Percentiles rank a stretch among this genome's conserved stretches.
phyloP scores from a whole-genome alignment of 352 stramenopile genomes.

The Blastocystis hominis region DNA sequence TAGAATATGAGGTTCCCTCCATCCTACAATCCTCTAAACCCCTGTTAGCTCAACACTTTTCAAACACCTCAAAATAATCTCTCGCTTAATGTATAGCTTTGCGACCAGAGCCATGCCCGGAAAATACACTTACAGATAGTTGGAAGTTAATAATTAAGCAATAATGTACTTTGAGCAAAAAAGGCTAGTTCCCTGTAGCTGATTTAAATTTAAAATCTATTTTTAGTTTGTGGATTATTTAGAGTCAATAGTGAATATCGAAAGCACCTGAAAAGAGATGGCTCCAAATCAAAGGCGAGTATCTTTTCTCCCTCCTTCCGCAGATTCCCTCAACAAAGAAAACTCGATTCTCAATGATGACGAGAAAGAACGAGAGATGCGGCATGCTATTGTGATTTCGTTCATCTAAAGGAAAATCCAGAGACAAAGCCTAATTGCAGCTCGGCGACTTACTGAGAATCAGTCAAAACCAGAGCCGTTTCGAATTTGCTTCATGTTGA shows the following conservation, averaged over 20 bases:
- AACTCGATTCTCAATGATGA: slow-evolving; percentile 50
- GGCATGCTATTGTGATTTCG: slow-evolving; percentile 5
- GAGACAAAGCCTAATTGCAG: not conserved
- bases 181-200: too few species aligned
- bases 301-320: not conserved
- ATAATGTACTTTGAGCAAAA: too few species aligned
- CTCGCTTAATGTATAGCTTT: too few species aligned
- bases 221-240: too few species aligned
- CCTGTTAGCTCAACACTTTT: not conserved
- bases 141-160: too few species aligned
- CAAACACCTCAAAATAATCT: not conserved
- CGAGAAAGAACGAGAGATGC: not conserved
- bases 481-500: not conserved
- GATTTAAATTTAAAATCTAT: too few species aligned
- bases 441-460: not conserved
- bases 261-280: not conserved
- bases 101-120: too few species aligned
- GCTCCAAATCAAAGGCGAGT: not conserved
- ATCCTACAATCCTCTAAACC: not conserved
- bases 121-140: too few species aligned
- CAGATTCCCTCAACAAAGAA: slow-evolving; percentile 2
- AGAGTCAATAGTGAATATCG: too few species aligned
- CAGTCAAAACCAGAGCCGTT: not conserved
- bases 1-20: not conserved
- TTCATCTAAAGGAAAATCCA: not conserved